Conservation (phyloP, 768 basidiomycete genomes). For the Coprinopsis cinerea region DNA sequence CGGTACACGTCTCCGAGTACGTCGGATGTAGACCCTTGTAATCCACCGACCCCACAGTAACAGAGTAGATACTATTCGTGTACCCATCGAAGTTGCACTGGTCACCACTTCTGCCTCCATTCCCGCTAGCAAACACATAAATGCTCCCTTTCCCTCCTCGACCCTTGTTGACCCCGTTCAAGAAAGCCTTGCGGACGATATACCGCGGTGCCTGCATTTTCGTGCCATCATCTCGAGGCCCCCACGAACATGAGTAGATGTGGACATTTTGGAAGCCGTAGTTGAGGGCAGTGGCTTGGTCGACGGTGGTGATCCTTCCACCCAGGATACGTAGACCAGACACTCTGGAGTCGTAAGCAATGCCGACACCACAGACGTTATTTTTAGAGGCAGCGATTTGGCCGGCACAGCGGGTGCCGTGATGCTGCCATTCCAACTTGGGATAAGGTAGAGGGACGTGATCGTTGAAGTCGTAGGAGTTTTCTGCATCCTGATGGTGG, state of each 20-base stretch:
- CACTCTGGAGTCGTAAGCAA: conserved; percentile 85
- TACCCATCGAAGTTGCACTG: conserved; percentile 99
- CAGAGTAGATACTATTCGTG: conserved; percentile 93
- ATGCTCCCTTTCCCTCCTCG: conserved; percentile 77
- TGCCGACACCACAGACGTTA: conserved; percentile 87
- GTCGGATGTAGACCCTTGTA: conserved; percentile 89
- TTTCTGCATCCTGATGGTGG: conserved; percentile 81
- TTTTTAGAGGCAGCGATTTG: conserved; percentile 93
- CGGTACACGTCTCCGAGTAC: conserved; percentile 94
- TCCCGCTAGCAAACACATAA: conserved; percentile 96
- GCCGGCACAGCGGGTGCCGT: conserved; percentile 97
- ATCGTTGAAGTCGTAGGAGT: conserved; percentile 95
- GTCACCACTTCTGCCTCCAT: conserved; percentile 84
- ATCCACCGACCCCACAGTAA: conserved; percentile 91
- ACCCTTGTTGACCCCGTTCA: conserved; percentile 89
- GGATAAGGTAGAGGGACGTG: conserved; percentile 83
- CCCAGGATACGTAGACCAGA: conserved; percentile 93
- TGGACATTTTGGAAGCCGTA: conserved; percentile 85
- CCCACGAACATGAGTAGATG: conserved; percentile 96
- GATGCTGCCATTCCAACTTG: conserved; percentile 80
- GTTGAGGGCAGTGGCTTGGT: conserved; percentile 93
- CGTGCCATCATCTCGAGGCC: conserved; percentile 88
- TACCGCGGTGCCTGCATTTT: conserved; percentile 91
- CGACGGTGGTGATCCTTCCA: conserved; percentile 86
- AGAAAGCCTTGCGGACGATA: conserved; percentile 86